Percentiles rank a stretch among this genome's conserved stretches.
phyloP scores from a whole-genome alignment of 495 filamentous ascomycete species.

The Neurospora sublineolata region DNA sequence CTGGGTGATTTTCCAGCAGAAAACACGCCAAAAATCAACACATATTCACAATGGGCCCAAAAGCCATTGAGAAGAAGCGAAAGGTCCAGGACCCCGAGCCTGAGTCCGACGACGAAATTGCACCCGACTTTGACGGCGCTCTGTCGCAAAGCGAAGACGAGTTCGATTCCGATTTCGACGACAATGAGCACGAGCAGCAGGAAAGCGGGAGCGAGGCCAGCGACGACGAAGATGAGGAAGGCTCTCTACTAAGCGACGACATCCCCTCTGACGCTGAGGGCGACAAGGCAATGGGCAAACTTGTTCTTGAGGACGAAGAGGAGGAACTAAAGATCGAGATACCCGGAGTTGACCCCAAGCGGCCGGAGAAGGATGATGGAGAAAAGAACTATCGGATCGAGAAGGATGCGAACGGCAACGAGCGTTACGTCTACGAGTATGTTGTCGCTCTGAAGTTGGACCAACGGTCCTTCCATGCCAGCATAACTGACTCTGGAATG shows the following conservation, averaged over 20 bases:
- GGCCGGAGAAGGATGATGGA: slow-evolving; percentile 20
- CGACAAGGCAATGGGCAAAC: slow-evolving; percentile 24
- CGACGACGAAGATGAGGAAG: slow-evolving; percentile 37
- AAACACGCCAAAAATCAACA: slow-evolving; percentile 10
- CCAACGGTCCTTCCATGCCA: not conserved
- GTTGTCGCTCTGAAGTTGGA: not conserved
- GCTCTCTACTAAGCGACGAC: slow-evolving; percentile 46
- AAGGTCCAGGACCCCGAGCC: slow-evolving; percentile 27
- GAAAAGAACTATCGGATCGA: slow-evolving; percentile 47
- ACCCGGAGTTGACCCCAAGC: slow-evolving; percentile 24
- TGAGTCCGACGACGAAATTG: slow-evolving; percentile 23
- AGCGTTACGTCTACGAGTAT: slow-evolving; percentile 47
- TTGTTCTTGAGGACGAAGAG: slow-evolving; percentile 8
- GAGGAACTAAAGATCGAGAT: slow-evolving; percentile 19
- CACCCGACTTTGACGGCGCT: slow-evolving; percentile 22
- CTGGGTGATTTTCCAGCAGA: slow-evolving; percentile 1
- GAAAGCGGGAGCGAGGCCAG: slow-evolving; percentile 7
- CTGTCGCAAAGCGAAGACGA: slow-evolving; percentile 25
- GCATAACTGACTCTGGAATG: slow-evolving; percentile 21
- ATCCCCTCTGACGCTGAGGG: slow-evolving; percentile 44
- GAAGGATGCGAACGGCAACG: slow-evolving; percentile 42
- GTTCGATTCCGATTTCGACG: slow-evolving; percentile 11
- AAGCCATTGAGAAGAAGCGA: slow-evolving; percentile 31
- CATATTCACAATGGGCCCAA: slow-evolving; percentile 27
- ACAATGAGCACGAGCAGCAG: slow-evolving; percentile 13